Conservation (phyloP, 2,329 filamentous ascomycete genomes). For the Botrytis squamosa region DNA sequence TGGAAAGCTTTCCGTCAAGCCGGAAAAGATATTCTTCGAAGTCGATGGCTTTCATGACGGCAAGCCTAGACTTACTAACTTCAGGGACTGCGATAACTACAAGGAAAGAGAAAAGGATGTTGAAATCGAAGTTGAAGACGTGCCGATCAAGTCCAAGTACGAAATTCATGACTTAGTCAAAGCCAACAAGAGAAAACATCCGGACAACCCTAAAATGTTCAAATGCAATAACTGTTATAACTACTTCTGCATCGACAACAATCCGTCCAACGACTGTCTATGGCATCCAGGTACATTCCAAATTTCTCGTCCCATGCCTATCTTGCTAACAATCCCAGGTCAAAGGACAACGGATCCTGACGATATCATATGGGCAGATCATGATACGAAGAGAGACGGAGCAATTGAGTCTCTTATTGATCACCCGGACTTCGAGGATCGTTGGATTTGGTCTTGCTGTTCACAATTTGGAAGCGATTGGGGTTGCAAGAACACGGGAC, state of each 20-base stretch:
- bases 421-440: background rate
- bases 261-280: background rate
- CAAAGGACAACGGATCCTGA: background rate
- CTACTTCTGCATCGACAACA: background rate
- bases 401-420: background rate
- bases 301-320: no score
- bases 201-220: background rate
- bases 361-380: background rate
- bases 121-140: background rate
- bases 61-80: background rate
- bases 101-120: background rate
- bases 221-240: background rate
- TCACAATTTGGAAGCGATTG: slow-evolving; percentile 2
- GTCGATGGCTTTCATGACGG: background rate
- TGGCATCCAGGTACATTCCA: background rate
- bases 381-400: background rate
- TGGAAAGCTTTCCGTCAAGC: background rate
- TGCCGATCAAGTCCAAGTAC: background rate
- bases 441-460: slow-evolving; percentile 10
- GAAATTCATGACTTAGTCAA: background rate
- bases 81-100: background rate
- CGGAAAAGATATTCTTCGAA: background rate
- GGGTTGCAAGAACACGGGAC: background rate
- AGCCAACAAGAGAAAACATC: background rate
- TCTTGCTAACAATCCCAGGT: background rate